phyloP scores from a whole-genome alignment of 108 stramenopile species.

The Ochromonas danica region DNA sequence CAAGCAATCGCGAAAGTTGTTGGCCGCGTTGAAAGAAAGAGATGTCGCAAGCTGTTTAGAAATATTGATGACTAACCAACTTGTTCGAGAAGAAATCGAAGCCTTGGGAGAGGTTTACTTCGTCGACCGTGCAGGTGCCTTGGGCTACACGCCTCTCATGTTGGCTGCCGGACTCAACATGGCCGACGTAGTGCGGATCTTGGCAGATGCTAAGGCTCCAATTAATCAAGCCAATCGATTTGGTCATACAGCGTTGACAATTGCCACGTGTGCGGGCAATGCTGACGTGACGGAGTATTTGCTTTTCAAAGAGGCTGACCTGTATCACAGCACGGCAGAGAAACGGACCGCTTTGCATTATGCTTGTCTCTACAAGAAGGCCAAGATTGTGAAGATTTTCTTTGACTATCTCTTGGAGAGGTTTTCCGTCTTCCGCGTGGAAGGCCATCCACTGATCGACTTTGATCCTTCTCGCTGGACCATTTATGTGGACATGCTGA shows the following conservation, averaged over 20 bases:
- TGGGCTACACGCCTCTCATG: constrained; percentile 25
- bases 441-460: neutral
- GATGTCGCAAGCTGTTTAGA: neutral
- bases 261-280: neutral
- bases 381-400: constrained; percentile 13
- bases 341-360: constrained; percentile 28
- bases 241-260: constrained; percentile 25
- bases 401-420: constrained; percentile 5
- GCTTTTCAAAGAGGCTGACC: neutral
- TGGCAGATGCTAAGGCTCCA: neutral
- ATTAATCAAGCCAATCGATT: constrained; percentile 1
- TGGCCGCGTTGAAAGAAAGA: constrained; percentile 8
- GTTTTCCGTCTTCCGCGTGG: constrained; percentile 11
- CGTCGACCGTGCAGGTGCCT: neutral
- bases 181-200: neutral
- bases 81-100: constrained; percentile 5
- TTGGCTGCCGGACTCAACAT: constrained; percentile 25
- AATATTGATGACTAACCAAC: neutral
- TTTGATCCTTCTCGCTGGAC: constrained; percentile 30
- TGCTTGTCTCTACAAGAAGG: constrained; percentile 28
- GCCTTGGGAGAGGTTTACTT: constrained; percentile 3
- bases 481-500: neutral
- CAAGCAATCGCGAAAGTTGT: neutral
- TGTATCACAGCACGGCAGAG: constrained; percentile 2
- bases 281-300: neutral